Evolutionary conservation across 768 basidiomycete genomes (phyloP).

Genomic region (Lyophyllum shimeji): DNA sequence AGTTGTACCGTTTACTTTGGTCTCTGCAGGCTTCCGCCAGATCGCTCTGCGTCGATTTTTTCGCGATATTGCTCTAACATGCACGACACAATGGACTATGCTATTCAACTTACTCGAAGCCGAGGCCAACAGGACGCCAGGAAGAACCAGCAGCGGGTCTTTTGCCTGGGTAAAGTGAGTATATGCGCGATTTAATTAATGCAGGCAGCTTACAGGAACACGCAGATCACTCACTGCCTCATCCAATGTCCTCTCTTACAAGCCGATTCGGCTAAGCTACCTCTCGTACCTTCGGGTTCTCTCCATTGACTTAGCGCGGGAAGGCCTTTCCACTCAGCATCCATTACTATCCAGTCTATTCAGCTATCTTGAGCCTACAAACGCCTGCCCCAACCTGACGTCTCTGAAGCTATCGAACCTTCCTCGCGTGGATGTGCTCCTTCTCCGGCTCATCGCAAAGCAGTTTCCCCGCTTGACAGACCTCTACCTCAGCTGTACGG

Average conservation of each 20-base stretch:
- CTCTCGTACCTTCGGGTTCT: conserved; percentile 38
- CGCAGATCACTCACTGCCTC: conserved; percentile 31
- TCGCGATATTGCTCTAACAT: conserved; percentile 27
- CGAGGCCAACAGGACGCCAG: conserved; percentile 15
- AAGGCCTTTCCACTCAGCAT: conserved; percentile 46
- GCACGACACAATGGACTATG: conserved; percentile 20
- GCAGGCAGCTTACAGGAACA: not conserved
- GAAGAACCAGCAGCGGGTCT: conserved; percentile 21
- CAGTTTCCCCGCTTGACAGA: conserved; percentile 44
- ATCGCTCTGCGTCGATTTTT: conserved; percentile 41
- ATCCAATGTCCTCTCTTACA: conserved; percentile 28
- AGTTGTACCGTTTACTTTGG: conserved; percentile 37
- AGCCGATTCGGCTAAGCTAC: conserved; percentile 23
- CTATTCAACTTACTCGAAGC: conserved; percentile 23
- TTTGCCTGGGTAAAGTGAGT: conserved; percentile 51
- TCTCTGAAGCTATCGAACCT: conserved; percentile 51
- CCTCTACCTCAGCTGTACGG: conserved; percentile 59
- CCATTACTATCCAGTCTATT: conserved; percentile 33
- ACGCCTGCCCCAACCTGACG: conserved; percentile 37
- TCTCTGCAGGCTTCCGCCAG: conserved; percentile 40
- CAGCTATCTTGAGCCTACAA: conserved; percentile 24
- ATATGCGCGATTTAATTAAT: conserved; percentile 15
- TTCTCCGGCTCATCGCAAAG: conserved; percentile 47
- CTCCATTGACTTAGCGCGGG: conserved; percentile 39
- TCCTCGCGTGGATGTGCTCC: conserved; percentile 52